These are phyloP conservation scores for Oleoguttula mirabilis DNA, from an alignment of 495 filamentous ascomycete species.

Conservation along the genomic window DNA sequence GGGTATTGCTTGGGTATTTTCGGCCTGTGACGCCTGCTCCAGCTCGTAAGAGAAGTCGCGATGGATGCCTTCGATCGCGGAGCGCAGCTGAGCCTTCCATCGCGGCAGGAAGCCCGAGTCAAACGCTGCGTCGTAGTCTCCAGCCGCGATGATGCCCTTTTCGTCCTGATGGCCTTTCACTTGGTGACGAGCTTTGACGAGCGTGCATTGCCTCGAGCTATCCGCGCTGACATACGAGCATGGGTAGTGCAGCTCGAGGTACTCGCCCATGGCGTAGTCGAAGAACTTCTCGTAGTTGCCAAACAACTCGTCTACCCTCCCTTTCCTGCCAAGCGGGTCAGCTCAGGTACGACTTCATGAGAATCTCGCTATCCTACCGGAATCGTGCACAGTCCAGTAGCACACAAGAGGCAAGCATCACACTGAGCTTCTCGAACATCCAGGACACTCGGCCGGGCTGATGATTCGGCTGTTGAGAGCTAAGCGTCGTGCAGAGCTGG, in stretches of 20 bases:
- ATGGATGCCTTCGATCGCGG: constrained; percentile 23
- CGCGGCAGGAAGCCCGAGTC: constrained; percentile 16
- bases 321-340: no score
- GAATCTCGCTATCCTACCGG: no score
- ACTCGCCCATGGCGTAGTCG: constrained; percentile 38
- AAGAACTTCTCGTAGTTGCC: constrained; percentile 30
- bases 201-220: constrained; percentile 30
- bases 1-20: constrained; percentile 12
- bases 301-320: constrained; percentile 20
- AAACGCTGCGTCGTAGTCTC: constrained; percentile 37
- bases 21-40: constrained; percentile 13
- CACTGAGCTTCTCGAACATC: constrained; percentile 38
- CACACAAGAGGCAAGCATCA: constrained; percentile 43
- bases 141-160: constrained; percentile 36
- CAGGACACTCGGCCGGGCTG: constrained; percentile 21
- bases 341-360: no score
- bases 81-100: constrained; percentile 17
- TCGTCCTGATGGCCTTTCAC: constrained; percentile 41
- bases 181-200: constrained; percentile 34
- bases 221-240: constrained; percentile 33
- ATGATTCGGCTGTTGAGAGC: constrained; percentile 25
- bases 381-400: constrained; percentile 40
- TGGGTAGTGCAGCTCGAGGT: constrained; percentile 37
- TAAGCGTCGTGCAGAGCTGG: constrained; percentile 37
- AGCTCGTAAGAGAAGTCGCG: constrained; percentile 23